These are phyloP conservation scores for Cicer arietinum DNA, from an alignment of 306 rosid genomes.

Conservation along the genomic window DNA sequence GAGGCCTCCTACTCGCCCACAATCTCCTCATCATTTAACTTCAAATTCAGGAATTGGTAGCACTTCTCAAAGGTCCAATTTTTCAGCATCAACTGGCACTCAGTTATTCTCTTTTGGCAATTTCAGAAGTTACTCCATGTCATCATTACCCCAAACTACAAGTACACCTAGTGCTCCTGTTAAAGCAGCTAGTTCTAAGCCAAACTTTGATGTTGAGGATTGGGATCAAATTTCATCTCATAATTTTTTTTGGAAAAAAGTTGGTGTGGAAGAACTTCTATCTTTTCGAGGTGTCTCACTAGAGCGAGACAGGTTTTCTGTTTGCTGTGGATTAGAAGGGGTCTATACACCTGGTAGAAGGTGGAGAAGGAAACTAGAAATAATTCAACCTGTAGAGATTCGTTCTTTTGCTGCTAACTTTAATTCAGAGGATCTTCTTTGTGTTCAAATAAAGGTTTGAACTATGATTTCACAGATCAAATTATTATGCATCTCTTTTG, in stretches of 20 bases:
- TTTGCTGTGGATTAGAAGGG: conserved; percentile 92
- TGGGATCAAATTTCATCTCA: conserved; percentile 76
- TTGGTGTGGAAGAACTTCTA: conserved; percentile 64
- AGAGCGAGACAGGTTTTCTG: conserved; percentile 90
- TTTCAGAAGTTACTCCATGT: conserved; percentile 98
- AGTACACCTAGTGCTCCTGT: conserved; percentile 57
- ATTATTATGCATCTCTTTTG: conserved; percentile 38
- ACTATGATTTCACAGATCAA: conserved; percentile 36
- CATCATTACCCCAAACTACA: conserved; percentile 77
- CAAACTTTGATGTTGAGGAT: conserved; percentile 74
- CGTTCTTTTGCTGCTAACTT: conserved; percentile 84
- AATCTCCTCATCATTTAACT: conserved; percentile 61
- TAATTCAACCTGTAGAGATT: conserved; percentile 83
- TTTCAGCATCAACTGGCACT: conserved; percentile 65
- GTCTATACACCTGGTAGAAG: conserved; percentile 88
- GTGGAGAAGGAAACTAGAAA: conserved; percentile 93
- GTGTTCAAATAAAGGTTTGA: conserved; percentile 92
- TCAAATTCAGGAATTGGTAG: conserved; percentile 65
- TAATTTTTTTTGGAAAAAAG: conserved; percentile 56
- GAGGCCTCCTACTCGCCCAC: conserved; percentile 55
- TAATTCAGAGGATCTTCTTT: conserved; percentile 87
- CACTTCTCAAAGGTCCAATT: conserved; percentile 61
- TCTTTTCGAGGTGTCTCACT: conserved; percentile 91
- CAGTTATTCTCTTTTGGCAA: conserved; percentile 70
- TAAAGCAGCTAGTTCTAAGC: conserved; percentile 81